Evolutionary conservation across 2,329 filamentous ascomycete genomes (phyloP).

Genomic region (Paraphaeosphaeria minitans): DNA sequence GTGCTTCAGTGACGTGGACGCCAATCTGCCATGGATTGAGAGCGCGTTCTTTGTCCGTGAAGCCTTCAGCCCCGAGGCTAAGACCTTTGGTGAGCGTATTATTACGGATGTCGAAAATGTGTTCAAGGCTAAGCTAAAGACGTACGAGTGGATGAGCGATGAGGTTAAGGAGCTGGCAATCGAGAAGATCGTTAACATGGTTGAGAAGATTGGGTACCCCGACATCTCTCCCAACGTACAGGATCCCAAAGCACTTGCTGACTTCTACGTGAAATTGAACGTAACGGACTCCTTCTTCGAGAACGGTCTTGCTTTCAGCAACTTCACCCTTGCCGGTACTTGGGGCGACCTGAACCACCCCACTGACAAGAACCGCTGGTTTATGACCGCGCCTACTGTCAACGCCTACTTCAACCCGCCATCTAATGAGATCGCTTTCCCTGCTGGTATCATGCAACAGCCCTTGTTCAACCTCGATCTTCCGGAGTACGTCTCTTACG

Average conservation of each 20-base stretch:
- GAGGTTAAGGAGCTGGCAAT: slow-evolving; percentile 62
- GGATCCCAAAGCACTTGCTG: slow-evolving; percentile 59
- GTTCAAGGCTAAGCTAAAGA: slow-evolving; percentile 64
- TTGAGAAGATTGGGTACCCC: slow-evolving; percentile 69
- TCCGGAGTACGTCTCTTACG: slow-evolving; percentile 69
- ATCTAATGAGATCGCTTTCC: slow-evolving; percentile 68
- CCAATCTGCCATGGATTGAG: slow-evolving; percentile 66
- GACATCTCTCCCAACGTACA: slow-evolving; percentile 62
- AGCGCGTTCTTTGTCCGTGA: slow-evolving; percentile 71
- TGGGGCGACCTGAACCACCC: slow-evolving; percentile 65
- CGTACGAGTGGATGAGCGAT: slow-evolving; percentile 66
- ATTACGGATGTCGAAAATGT: slow-evolving; percentile 68
- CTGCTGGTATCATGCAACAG: slow-evolving; percentile 69
- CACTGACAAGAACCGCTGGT: slow-evolving; percentile 62
- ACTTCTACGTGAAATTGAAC: slow-evolving; percentile 60
- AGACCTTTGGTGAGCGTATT: slow-evolving; percentile 68
- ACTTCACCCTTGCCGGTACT: slow-evolving; percentile 51
- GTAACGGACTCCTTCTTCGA: slow-evolving; percentile 58
- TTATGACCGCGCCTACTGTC: slow-evolving; percentile 59
- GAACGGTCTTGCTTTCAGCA: slow-evolving; percentile 59
- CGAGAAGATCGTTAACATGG: slow-evolving; percentile 66
- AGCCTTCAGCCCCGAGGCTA: slow-evolving; percentile 67
- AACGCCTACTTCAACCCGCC: slow-evolving; percentile 68
- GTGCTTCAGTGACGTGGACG: slow-evolving; percentile 62
- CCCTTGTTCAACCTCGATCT: slow-evolving; percentile 66